Percentiles rank a stretch among this genome's conserved stretches.
Conservation (phyloP, 148 eudicot genomes). For the Limonium bicolor region DNA sequence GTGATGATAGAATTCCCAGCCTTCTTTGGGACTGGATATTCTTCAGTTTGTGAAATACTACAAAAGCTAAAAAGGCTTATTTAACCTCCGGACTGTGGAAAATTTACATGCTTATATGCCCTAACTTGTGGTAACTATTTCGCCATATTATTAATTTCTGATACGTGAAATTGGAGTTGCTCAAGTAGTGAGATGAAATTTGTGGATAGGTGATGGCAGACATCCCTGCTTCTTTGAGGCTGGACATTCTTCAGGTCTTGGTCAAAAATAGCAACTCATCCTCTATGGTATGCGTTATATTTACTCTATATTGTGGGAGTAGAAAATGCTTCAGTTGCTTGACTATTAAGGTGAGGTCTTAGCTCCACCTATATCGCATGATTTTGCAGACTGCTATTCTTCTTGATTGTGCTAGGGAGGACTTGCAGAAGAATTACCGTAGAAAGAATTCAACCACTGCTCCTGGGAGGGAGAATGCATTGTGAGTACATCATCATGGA, state of each 20-base stretch:
- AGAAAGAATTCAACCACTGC: conserved; percentile 16
- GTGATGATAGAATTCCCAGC: too few relatives aligned
- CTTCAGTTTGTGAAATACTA: too few relatives aligned
- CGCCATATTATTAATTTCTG: not conserved
- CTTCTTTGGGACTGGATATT: too few relatives aligned
- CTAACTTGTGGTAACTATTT: too few relatives aligned
- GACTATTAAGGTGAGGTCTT: not conserved
- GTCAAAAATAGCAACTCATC: conserved; percentile 50
- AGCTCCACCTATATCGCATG: not conserved
- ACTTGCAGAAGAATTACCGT: conserved; percentile 35
- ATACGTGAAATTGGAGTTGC: too few relatives aligned
- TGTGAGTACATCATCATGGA: conserved; percentile 34
- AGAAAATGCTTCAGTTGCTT: not conserved
- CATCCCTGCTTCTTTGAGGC: conserved; percentile 52
- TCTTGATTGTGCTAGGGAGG: conserved; percentile 53
- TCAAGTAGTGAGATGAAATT: too few relatives aligned
- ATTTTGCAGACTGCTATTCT: conserved; percentile 62
- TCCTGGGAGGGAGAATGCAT: conserved; percentile 12
- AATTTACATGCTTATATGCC: too few relatives aligned
- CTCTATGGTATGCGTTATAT: conserved; percentile 65
- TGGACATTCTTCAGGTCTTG: conserved; percentile 48
- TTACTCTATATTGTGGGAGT: not conserved
- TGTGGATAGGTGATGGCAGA: conserved; percentile 68
- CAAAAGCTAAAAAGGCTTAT: too few relatives aligned
- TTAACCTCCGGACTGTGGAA: too few relatives aligned